Conservation (phyloP, 345 rosid species). For the Barbarea vulgaris region DNA sequence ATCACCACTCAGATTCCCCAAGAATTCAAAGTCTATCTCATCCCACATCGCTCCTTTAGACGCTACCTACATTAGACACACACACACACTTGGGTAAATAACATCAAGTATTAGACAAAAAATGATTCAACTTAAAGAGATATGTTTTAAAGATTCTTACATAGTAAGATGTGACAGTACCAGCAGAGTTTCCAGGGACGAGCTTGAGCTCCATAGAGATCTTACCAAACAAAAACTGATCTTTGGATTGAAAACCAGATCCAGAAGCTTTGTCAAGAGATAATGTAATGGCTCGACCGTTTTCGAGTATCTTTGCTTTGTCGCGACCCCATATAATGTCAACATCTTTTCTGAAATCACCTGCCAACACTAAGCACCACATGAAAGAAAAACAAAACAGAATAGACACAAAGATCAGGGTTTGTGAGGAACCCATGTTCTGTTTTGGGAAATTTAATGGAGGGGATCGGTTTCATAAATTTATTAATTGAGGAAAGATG, state of each 20-base stretch:
- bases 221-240: constrained; percentile 50
- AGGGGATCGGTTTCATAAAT: neutral
- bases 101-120: neutral
- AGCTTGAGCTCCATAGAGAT: constrained; percentile 57
- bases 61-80: constrained; percentile 43
- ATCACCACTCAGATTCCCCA: constrained; percentile 61
- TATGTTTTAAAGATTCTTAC: constrained; percentile 27
- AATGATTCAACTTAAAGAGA: neutral
- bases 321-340: constrained; percentile 62
- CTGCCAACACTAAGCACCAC: constrained; percentile 23
- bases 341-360: constrained; percentile 46
- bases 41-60: constrained; percentile 59
- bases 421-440: constrained; percentile 26
- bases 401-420: constrained; percentile 23
- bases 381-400: neutral
- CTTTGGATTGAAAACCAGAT: constrained; percentile 55
- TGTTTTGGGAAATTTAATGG: constrained; percentile 3
- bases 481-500: neutral
- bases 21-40: constrained; percentile 60
- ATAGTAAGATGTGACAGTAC: constrained; percentile 53
- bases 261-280: constrained; percentile 57
- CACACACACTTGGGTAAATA: neutral
- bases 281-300: constrained; percentile 52
- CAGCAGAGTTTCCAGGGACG: constrained; percentile 56
- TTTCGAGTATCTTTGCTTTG: constrained; percentile 50